phyloP scores from a whole-genome alignment of 371 early-diverging fungal genomes.

The Rhizopus stolonifer region DNA sequence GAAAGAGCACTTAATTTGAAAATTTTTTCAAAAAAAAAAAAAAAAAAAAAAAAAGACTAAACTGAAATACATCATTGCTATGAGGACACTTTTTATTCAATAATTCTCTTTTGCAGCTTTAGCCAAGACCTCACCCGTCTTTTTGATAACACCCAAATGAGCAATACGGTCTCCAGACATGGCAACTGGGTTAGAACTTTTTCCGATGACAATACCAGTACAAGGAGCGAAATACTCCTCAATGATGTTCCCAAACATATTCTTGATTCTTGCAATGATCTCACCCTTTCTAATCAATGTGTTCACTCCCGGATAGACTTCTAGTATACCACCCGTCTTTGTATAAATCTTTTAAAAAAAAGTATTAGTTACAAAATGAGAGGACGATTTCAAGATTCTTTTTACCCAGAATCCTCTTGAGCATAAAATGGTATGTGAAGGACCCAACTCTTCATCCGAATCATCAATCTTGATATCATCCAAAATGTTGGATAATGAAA shows the following conservation, averaged over 20 bases:
- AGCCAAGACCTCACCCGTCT: slow-evolving; percentile 43
- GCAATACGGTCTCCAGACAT: slow-evolving; percentile 78
- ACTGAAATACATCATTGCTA: too few species aligned
- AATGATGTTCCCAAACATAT: slow-evolving; percentile 90
- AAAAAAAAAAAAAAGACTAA: too few species aligned
- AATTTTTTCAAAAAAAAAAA: too few species aligned
- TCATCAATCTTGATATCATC: neutral
- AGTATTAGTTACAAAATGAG: neutral
- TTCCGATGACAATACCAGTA: slow-evolving; percentile 70
- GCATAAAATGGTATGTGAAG: slow-evolving; percentile 24
- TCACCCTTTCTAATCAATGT: slow-evolving; percentile 85
- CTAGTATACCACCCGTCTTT: slow-evolving; percentile 73
- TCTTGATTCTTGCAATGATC: slow-evolving; percentile 86
- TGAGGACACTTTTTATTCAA: too few species aligned
- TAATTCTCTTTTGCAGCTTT: slow-evolving; percentile 66
- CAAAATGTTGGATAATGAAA: slow-evolving; percentile 8
- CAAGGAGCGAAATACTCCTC: slow-evolving; percentile 88
- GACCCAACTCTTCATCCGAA: slow-evolving; percentile 6
- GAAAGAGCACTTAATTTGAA: too few species aligned
- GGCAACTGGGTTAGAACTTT: slow-evolving; percentile 72
- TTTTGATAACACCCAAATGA: slow-evolving; percentile 77
- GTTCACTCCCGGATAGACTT: slow-evolving; percentile 86
- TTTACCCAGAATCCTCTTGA: slow-evolving; percentile 43
- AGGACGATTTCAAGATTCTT: neutral
- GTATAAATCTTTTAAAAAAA: slow-evolving; percentile 39